phyloP scores from a whole-genome alignment of 1,284 basidiomycete species.

The Microstroma glucosiphilum region DNA sequence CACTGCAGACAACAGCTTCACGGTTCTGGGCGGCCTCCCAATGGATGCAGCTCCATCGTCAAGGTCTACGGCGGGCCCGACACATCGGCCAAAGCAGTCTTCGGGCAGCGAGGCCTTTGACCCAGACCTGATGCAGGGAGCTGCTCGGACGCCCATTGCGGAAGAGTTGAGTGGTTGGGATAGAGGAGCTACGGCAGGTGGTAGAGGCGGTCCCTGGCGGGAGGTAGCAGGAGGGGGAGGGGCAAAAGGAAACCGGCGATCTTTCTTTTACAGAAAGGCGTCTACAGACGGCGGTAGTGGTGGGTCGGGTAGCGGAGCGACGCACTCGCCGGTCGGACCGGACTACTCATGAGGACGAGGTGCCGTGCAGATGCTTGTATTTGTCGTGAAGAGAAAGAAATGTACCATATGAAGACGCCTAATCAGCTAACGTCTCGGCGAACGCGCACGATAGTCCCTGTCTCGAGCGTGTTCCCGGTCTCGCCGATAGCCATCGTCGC shows the following conservation, averaged over 20 bases:
- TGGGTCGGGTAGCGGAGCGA: no score
- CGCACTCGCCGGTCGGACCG: no score
- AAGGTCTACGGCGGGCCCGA: no score
- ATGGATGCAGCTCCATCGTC: background rate
- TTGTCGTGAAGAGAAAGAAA: no score
- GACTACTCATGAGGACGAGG: no score
- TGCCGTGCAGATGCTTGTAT: no score
- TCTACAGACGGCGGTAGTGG: no score
- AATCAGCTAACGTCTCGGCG: no score
- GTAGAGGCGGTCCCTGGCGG: background rate
- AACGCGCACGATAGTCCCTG: constrained; percentile 17
- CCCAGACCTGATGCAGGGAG: background rate
- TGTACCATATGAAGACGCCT: no score
- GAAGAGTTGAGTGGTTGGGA: background rate
- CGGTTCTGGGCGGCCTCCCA: background rate
- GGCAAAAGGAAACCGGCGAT: background rate
- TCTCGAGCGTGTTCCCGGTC: constrained; percentile 11
- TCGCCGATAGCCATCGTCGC: constrained; percentile 15
- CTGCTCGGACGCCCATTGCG: background rate
- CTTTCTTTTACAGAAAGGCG: constrained; percentile 3
- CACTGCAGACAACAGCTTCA: background rate
- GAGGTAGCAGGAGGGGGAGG: background rate
- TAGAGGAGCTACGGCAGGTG: background rate
- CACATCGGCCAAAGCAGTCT: no score
- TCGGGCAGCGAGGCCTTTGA: background rate